Evolutionary conservation across 1,139 yeast species (phyloP).

Genomic region (Pichia sp.): DNA sequence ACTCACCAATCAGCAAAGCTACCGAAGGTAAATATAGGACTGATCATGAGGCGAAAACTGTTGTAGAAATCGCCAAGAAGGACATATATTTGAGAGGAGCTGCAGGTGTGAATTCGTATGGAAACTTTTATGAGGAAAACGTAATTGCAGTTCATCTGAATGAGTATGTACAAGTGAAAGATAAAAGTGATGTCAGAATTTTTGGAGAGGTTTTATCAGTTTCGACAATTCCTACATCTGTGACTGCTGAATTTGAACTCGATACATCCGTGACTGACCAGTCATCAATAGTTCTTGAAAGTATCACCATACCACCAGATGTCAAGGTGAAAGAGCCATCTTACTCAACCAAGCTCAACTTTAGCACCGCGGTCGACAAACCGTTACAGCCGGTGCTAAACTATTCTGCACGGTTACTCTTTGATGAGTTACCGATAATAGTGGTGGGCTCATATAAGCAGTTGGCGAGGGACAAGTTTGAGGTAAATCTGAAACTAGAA

Average conservation of each 20-base stretch:
- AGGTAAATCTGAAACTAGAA: slow-evolving; percentile 1
- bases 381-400: slow-evolving; percentile 49
- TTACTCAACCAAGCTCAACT: not conserved
- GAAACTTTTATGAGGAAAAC: not conserved
- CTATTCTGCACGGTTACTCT: slow-evolving; percentile 61
- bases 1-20: slow-evolving; percentile 2
- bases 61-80: not conserved
- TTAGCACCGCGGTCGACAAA: not conserved
- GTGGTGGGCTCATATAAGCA: slow-evolving; percentile 30
- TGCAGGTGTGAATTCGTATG: not conserved
- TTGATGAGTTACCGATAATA: slow-evolving; percentile 62
- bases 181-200: not conserved
- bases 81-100: not conserved
- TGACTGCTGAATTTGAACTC: not conserved
- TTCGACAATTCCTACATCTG: not conserved
- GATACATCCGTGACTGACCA: not conserved
- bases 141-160: not conserved
- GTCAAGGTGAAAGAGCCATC: not conserved
- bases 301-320: not conserved
- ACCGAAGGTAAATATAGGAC: not conserved
- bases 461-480: slow-evolving; percentile 6
- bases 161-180: slow-evolving; percentile 5
- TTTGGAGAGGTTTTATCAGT: slow-evolving; percentile 5
- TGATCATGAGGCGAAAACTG: not conserved
- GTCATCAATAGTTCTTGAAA: not conserved